phyloP scores from a whole-genome alignment of 768 basidiomycete genomes.

The Crassisporium funariophilum region DNA sequence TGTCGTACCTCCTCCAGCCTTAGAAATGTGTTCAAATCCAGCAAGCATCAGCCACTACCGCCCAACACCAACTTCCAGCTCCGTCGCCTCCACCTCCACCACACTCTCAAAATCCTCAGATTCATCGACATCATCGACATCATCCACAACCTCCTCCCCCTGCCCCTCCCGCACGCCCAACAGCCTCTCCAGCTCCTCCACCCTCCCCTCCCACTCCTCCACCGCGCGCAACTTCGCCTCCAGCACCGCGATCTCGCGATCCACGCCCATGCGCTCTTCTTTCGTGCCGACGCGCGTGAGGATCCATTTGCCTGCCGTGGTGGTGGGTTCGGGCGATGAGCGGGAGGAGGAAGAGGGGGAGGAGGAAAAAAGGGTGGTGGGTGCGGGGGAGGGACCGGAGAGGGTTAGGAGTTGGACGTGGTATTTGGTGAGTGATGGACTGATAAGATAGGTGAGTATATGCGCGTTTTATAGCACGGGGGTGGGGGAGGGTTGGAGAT shows the following conservation, averaged over 20 bases:
- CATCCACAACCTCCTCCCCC: slow-evolving; percentile 5
- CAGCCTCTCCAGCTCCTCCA: slow-evolving; percentile 62
- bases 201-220: slow-evolving; percentile 67
- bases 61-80: no score
- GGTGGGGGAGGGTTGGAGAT: neutral
- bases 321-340: no score
- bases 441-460: slow-evolving; percentile 23
- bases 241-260: slow-evolving; percentile 70
- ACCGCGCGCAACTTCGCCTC: slow-evolving; percentile 73
- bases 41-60: no score
- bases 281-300: slow-evolving; percentile 70
- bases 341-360: no score
- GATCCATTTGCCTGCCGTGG: slow-evolving; percentile 76
- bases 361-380: no score
- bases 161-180: slow-evolving; percentile 41
- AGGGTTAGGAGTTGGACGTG: slow-evolving; percentile 86
- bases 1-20: no score
- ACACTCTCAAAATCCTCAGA: slow-evolving; percentile 8
- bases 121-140: slow-evolving; percentile 3
- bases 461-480: neutral
- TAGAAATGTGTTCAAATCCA: no score
- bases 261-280: slow-evolving; percentile 74
- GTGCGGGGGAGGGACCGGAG: slow-evolving; percentile 56
- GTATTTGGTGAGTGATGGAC: slow-evolving; percentile 86
- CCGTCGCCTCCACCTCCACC: slow-evolving; percentile 7